Base-by-base conservation (phyloP, 1,284 basidiomycete species). In the Inonotus hispidus region DNA sequence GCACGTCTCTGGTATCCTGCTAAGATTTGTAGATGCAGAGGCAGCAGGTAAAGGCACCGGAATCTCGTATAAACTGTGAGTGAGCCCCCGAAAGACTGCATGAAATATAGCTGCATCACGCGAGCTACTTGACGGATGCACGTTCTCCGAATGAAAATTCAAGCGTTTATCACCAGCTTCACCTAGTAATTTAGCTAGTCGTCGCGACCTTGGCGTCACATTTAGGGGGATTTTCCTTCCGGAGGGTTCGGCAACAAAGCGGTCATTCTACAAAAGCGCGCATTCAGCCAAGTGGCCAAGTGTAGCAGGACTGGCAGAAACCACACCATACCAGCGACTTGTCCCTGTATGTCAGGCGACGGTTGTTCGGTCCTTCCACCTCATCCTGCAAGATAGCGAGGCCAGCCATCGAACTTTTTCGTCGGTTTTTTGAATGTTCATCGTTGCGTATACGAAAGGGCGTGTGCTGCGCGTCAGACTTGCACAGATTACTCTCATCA, bases 21-120 rank as follows among this genome's bases (percentile, higher is more conserved):
- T 27, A 5, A 64, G 43, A 47, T 64, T 64, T 39, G 59, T 61
- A 19, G 63, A 61, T 21, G 63, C 63, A 7, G 63, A 64, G 3
- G 63, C 60, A 5, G 25, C 38, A 43, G 63, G 60, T 21, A 41
- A 29, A 21, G 63, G 63, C 1, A 37, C 23, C 11, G 59, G 55
- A 21, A 54, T 49, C 21, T 61, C 63, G 38, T 64, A 64, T 6
- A 64, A 50, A 14, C 38, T 49, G 23, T 43, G 56, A 39, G 59
- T 61, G 16, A 61, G 43, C 10, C 54, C 23, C 37, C 58, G 53
- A 3, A 49, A 39, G 10, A 50, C 54, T 23, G 27, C 56, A 37
- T 47, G 58, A 50, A 23, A 60, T 2, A 58, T 58, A 35, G 19
- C 46, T 16, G 32, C 27, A n/a, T 46, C 32, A 19, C 25, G 11